phyloP scores from a whole-genome alignment of 192 early-diverging fungal species.

The Backusella australiensis region DNA sequence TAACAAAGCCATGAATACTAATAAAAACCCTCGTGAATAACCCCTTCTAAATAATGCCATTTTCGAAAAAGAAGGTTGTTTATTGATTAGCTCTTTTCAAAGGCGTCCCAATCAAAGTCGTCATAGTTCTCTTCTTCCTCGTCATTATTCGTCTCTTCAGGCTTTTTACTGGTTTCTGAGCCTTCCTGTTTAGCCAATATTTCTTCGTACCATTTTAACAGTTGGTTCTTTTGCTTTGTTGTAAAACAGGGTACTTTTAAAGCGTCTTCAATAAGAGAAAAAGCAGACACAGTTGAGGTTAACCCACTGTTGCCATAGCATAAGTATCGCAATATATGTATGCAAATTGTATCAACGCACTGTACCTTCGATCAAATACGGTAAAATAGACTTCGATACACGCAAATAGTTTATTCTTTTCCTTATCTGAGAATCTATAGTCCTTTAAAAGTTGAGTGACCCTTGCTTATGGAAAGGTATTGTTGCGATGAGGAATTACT shows the following conservation, averaged over 20 bases:
- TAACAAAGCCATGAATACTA: neutral
- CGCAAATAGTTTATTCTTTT: constrained; percentile 32
- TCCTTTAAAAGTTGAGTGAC: constrained; percentile 17
- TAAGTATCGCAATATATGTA: neutral
- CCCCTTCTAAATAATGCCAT: neutral
- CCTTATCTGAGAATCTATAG: constrained; percentile 29
- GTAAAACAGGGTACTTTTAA: constrained; percentile 41
- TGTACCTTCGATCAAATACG: constrained; percentile 22
- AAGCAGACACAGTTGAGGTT: neutral
- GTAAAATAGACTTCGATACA: constrained; percentile 28
- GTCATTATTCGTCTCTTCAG: neutral
- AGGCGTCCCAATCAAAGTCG: constrained; percentile 37
- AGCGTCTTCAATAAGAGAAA: constrained; percentile 40
- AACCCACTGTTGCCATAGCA: neutral
- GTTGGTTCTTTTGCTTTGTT: constrained; percentile 33
- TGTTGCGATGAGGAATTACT: neutral
- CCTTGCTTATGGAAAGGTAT: neutral
- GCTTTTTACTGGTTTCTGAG: neutral
- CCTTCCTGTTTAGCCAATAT: constrained; percentile 31
- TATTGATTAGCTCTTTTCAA: constrained; percentile 21
- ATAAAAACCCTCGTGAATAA: neutral
- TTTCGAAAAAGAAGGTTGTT: neutral
- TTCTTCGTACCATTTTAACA: constrained; percentile 39
- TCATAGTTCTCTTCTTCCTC: constrained; percentile 22
- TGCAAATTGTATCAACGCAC: neutral